Conservation (phyloP, 805 yeast genomes). For the Saccharomycopsis amapae region DNA sequence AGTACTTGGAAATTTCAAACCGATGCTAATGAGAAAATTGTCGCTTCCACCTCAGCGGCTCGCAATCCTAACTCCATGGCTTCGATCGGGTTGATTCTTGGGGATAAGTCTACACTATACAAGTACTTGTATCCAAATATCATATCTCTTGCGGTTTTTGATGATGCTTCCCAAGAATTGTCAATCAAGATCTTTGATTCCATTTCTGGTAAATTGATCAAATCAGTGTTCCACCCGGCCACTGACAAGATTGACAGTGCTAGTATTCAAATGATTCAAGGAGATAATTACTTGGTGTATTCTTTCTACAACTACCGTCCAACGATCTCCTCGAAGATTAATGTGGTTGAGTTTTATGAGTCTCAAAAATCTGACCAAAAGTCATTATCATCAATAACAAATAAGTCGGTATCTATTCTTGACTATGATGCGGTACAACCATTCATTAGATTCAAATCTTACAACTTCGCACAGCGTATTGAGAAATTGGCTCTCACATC, state of each 20-base stretch:
- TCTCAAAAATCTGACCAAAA: constrained; percentile 47
- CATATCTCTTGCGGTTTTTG: constrained; percentile 43
- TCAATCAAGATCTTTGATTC: constrained; percentile 55
- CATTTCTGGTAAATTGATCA: constrained; percentile 58
- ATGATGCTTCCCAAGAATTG: constrained; percentile 29
- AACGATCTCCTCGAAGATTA: constrained; percentile 48
- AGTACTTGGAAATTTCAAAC: constrained; percentile 6
- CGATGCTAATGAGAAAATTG: constrained; percentile 26
- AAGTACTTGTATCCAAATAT: constrained; percentile 74
- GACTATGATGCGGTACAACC: constrained; percentile 30
- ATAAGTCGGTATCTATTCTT: neutral
- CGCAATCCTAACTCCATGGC: constrained; percentile 41
- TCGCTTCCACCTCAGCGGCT: constrained; percentile 34
- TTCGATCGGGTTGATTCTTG: constrained; percentile 60
- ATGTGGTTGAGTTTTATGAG: constrained; percentile 75
- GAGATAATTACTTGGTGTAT: constrained; percentile 80
- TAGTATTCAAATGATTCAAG: constrained; percentile 44
- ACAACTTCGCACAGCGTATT: constrained; percentile 54
- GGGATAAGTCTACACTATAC: constrained; percentile 68
- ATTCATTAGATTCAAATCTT: constrained; percentile 48
- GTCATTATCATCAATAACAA: constrained; percentile 21
- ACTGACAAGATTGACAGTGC: constrained; percentile 36
- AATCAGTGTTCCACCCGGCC: constrained; percentile 36
- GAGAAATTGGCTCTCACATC: constrained; percentile 43
- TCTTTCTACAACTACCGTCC: constrained; percentile 49